Conservation (phyloP, 257 asterid genomes). For the Nicotiana undulata region DNA sequence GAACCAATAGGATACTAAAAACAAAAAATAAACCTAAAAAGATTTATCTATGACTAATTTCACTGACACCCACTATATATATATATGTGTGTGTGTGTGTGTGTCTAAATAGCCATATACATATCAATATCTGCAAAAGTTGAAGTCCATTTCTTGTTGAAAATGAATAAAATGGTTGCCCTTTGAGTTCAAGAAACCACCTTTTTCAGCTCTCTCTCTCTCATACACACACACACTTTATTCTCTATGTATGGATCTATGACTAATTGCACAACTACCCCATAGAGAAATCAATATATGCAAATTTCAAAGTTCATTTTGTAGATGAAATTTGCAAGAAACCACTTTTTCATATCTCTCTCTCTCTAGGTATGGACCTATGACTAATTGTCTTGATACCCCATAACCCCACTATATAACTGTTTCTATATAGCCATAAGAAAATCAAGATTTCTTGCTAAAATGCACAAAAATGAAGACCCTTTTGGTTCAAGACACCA, state of each 20-base stretch:
- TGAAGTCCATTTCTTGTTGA: not conserved
- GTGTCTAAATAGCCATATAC: not conserved
- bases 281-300: too few relatives aligned
- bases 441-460: not conserved
- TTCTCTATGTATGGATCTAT: not conserved
- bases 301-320: too few relatives aligned
- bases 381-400: too few relatives aligned
- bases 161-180: not conserved
- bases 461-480: not conserved
- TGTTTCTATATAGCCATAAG: not conserved
- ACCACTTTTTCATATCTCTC: too few relatives aligned
- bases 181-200: not conserved
- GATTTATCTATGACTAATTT: not conserved
- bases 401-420: not conserved
- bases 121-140: not conserved
- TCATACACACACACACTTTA: not conserved
- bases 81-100: too few relatives aligned
- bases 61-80: not conserved
- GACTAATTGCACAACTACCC: not conserved
- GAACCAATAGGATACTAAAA: too few relatives aligned
- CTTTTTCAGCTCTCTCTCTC: not conserved
- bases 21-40: too few relatives aligned
- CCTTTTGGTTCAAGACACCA: not conserved
- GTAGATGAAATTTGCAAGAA: too few relatives aligned
- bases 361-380: too few relatives aligned